Evolutionary conservation across 78 protist species (phyloP).

Genomic region (Chrysochromulina tobinii): DNA sequence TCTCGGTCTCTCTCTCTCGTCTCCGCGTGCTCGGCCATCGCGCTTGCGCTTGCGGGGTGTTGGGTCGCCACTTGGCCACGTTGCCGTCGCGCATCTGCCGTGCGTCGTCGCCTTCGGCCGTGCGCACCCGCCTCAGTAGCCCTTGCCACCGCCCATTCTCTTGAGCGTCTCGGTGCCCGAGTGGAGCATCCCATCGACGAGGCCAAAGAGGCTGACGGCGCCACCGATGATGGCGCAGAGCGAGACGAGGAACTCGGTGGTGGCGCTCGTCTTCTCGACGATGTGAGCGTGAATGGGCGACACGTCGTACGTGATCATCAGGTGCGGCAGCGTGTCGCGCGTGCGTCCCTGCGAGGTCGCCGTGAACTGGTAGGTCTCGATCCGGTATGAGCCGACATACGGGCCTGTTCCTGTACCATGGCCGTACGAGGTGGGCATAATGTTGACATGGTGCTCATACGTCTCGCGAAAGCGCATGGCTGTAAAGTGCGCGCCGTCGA

Average conservation of each 20-base stretch:
- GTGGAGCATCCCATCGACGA: too few species aligned
- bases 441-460: conserved; percentile 18
- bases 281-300: conserved; percentile 1
- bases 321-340: background rate
- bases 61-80: too few species aligned
- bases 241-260: background rate
- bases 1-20: too few species aligned
- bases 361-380: conserved; percentile 1
- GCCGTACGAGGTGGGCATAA: background rate
- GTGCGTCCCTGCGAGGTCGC: conserved; percentile 1
- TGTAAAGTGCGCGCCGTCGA: background rate
- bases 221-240: conserved; percentile 5
- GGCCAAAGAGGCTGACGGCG: background rate
- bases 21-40: too few species aligned
- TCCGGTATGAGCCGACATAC: too few species aligned
- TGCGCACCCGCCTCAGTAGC: too few species aligned
- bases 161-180: too few species aligned
- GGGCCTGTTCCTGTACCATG: too few species aligned
- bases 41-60: too few species aligned
- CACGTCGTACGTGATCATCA: conserved; percentile 15
- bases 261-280: background rate
- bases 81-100: too few species aligned
- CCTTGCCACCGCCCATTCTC: too few species aligned
- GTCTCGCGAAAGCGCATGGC: background rate
- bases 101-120: too few species aligned